These are phyloP conservation scores for Phaeosphaeria sp. DNA, from an alignment of 2,329 filamentous ascomycete species.

Conservation along the genomic window DNA sequence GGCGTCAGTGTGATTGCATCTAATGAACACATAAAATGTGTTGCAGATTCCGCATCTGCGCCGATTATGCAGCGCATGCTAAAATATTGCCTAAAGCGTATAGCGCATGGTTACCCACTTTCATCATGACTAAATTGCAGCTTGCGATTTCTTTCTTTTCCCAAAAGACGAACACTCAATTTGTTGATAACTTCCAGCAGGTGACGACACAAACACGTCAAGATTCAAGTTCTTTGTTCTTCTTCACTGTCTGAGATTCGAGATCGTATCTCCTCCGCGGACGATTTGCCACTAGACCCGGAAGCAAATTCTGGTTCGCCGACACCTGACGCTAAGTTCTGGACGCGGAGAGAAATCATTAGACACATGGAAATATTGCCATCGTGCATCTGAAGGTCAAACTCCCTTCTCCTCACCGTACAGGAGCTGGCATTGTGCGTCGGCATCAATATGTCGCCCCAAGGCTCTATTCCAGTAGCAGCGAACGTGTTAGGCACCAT, in stretches of 20 bases:
- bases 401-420: not conserved
- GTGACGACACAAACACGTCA: not conserved
- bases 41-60: not conserved
- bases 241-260: not conserved
- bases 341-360: not conserved
- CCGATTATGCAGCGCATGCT: not conserved
- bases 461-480: slow-evolving; percentile 52
- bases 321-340: not conserved
- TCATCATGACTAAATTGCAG: not conserved
- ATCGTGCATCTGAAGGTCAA: not conserved
- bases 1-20: not conserved
- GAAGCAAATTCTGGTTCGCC: not conserved
- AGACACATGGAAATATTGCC: not conserved
- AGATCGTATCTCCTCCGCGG: not conserved
- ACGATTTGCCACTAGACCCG: not conserved
- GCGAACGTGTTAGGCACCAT: slow-evolving; percentile 65
- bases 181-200: not conserved
- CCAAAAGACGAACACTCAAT: not conserved
- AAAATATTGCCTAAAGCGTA: not conserved
- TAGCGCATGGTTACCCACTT: not conserved
- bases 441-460: slow-evolving; percentile 24
- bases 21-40: not conserved
- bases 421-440: not conserved
- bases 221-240: not conserved
- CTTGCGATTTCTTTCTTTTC: not conserved